Base-by-base conservation (phyloP, 2,329 filamentous ascomycete genomes). In the Claviceps sorghi region DNA sequence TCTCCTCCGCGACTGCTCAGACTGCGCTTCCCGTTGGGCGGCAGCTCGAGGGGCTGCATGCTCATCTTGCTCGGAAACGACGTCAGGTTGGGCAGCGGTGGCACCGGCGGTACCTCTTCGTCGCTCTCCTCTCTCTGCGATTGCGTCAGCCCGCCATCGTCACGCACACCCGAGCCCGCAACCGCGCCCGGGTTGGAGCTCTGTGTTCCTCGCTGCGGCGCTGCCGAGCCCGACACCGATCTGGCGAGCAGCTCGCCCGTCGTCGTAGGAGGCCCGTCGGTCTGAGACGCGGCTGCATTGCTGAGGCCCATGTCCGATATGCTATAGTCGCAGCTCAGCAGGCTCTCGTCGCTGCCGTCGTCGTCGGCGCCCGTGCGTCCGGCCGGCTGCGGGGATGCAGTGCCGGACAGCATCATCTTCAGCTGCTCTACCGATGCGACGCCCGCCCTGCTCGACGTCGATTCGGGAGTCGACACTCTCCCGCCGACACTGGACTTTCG, bases 261-360 rank as follows among this genome's bases (percentile, higher is more conserved):
- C 26, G 64, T 65, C 8, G 41, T 10, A 2, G 51, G 38, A 22
- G 57, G 36, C 36, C 36, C 53, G 43, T 65, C 58, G 11, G 52
- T 21, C 45, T 42, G 49, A 3, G 60, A 60, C 55, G 53, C 56
- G 54, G 59, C 63, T 52, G 59, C 72, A 60, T 78, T 80, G 64
- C 73, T 80, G 63, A 79, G 82, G 41, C 79, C 84, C 21, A 80
- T 67, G 60, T 87, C 83, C 7, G 82, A 85, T n/a, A 78, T 73
- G 45, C 78, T 77, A 57, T 79, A 75, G 53, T 86, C 83, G 57
- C 82, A 84, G 68, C 82, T 86, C 56, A 84, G 76, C 72, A 88
- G 78, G 64, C 82, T 86, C 51, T 88, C 84, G 60, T 74, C 80
- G 51, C 72, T 76, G 54, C 72, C 76, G 54, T 77, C 78, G 50